Evolutionary conservation across 1,284 basidiomycete genomes (phyloP), one percentile per base, ranked within the genome.

Genomic region (Trichosporon sp.): DNA sequence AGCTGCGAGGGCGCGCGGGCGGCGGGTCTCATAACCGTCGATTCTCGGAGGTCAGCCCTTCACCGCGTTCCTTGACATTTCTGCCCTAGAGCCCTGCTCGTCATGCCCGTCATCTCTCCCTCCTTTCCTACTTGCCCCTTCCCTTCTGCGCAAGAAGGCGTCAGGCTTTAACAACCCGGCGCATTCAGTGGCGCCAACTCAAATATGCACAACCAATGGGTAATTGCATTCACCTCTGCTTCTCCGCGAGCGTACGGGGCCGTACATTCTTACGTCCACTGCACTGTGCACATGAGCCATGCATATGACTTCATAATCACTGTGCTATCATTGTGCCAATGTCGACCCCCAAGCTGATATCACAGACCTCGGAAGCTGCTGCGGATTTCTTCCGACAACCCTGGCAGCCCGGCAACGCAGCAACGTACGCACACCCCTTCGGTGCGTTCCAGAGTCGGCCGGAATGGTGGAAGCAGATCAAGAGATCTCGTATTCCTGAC

Each of bases 171-270:
- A 19, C 12, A 16, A 19, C 48, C 10, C 14, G 16, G 16, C 43
- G 43, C 21, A 54, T 54, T 54, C 51, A 54, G 51, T 54, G 51
- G 51, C 51, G 51, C 19, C 51, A 54, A 54, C 51, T 54, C 51
- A 26, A 21, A 19, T 54, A 19, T 54, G 51, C 51, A 26, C 51
- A 16, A 54, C 21, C 51, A 54, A 54, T 54, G 6, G 51, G 6
- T 26, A 21, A 21, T 54, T 21, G 51, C 51, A 46, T 46, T 46
- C 43, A 46, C 14, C 8, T 43, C 11, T 11, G 4, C 43, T 4
- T 48, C 46, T 48, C 16, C 8, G 14, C 12, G 16, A 8, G 16
- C 10, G 4, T 2, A 40, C 38, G 38, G 38, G 38, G 16, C 46
- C 19, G 46, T 19, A 48, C 46, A 48, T 19, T 37, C 35, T 37